Evolutionary conservation across 345 rosid genomes (phyloP).

Genomic region (Linum trigynum): DNA sequence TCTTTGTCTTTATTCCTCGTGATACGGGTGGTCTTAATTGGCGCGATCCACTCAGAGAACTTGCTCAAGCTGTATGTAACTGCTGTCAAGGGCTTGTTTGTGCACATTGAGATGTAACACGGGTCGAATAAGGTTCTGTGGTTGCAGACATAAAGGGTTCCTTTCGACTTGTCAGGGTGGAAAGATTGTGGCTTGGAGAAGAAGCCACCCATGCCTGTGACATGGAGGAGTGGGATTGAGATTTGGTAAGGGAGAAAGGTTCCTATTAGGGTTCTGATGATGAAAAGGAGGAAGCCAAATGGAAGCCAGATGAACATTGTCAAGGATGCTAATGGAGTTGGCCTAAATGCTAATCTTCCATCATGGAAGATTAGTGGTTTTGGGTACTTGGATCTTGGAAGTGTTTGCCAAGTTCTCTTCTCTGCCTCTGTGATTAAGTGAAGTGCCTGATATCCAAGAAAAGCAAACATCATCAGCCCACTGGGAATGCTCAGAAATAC

Average conservation of each 20-base stretch:
- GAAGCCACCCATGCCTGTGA: constrained; percentile 26
- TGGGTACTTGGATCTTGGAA: constrained; percentile 39
- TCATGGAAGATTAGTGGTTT: constrained; percentile 72
- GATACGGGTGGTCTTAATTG: background rate
- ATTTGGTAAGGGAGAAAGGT: constrained; percentile 34
- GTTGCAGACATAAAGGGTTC: constrained; percentile 4
- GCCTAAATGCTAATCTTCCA: constrained; percentile 65
- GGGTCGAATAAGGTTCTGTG: constrained; percentile 5
- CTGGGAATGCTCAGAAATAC: no score
- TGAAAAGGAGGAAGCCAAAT: constrained; percentile 32
- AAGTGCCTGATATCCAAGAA: constrained; percentile 34
- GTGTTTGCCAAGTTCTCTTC: constrained; percentile 44
- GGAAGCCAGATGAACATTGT: constrained; percentile 67
- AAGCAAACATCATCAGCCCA: background rate
- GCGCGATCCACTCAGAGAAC: background rate
- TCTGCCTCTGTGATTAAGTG: constrained; percentile 45
- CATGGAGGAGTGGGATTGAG: constrained; percentile 30
- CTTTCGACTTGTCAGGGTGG: background rate
- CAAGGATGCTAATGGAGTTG: constrained; percentile 38
- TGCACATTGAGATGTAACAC: background rate
- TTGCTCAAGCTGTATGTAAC: constrained; percentile 2
- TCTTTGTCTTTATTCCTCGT: background rate
- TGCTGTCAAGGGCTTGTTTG: background rate
- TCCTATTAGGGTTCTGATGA: constrained; percentile 30
- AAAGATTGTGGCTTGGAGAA: background rate